Percentiles rank a stretch among this genome's conserved stretches.
Conservation (phyloP, 2,329 filamentous ascomycete genomes). For the Didymosphaeria variabile region DNA sequence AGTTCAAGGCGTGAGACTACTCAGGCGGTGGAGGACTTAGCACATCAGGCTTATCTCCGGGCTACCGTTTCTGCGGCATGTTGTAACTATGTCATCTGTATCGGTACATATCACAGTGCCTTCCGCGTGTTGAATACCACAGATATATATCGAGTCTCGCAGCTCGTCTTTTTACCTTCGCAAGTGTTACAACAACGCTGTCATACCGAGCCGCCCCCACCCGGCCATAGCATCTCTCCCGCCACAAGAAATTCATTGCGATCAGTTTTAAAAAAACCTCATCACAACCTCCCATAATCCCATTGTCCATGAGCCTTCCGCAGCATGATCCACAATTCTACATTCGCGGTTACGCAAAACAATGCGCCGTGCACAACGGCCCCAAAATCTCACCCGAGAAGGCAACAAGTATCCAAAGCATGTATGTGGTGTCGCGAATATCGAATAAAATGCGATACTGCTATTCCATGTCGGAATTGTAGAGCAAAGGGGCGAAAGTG, state of each 20-base stretch:
- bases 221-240: too few species aligned
- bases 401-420: constrained; percentile 45
- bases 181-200: too few species aligned
- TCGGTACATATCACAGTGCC: too few species aligned
- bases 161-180: too few species aligned
- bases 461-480: constrained; percentile 54
- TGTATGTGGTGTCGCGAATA: constrained; percentile 55
- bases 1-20: not conserved
- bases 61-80: not conserved
- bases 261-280: too few species aligned
- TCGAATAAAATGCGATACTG: constrained; percentile 55
- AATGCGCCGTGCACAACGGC: not conserved
- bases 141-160: too few species aligned
- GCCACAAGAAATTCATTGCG: too few species aligned
- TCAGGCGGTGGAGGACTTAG: not conserved
- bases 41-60: constrained; percentile 1
- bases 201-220: too few species aligned
- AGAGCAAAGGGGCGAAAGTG: constrained; percentile 48
- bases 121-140: too few species aligned
- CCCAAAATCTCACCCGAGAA: not conserved
- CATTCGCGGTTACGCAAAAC: not conserved
- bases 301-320: too few species aligned
- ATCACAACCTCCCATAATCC: not conserved
- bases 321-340: not conserved
- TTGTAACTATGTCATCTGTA: too few species aligned